Percentiles rank a stretch among this genome's conserved stretches.
Evolutionary conservation across 305 asterid genomes (phyloP).

Genomic region (Solanum hybrid): DNA sequence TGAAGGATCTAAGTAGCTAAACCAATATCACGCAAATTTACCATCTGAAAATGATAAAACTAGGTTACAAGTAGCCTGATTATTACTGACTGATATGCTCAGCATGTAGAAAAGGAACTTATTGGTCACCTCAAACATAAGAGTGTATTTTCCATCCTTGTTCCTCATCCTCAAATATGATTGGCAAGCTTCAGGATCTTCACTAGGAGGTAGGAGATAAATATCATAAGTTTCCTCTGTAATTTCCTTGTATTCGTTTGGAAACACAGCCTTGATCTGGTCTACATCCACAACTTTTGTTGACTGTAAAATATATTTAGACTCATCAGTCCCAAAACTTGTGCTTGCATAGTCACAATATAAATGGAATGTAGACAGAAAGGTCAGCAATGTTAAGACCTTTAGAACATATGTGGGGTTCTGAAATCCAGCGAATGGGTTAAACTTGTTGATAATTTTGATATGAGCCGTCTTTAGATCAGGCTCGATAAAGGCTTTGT

Average conservation of each 20-base stretch:
- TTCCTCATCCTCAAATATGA: slow-evolving; percentile 98
- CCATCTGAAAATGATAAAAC: slow-evolving; percentile 8
- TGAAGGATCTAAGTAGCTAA: background rate
- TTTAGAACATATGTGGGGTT: slow-evolving; percentile 84
- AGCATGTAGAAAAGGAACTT: background rate
- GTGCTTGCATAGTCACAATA: background rate
- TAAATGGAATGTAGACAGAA: background rate
- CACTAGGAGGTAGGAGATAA: slow-evolving; percentile 97
- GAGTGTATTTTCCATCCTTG: slow-evolving; percentile 91
- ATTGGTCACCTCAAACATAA: slow-evolving; percentile 88
- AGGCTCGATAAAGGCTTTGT: slow-evolving; percentile 97
- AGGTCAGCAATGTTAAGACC: slow-evolving; percentile 28
- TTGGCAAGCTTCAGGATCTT: slow-evolving; percentile 98
- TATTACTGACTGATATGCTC: background rate
- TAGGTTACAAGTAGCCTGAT: background rate
- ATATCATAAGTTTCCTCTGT: slow-evolving; percentile 94
- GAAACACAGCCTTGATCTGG: slow-evolving; percentile 67
- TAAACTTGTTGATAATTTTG: slow-evolving; percentile 82
- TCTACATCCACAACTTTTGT: slow-evolving; percentile 55
- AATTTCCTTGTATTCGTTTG: slow-evolving; percentile 49
- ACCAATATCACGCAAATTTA: background rate
- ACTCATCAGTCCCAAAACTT: background rate
- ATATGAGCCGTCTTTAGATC: slow-evolving; percentile 93
- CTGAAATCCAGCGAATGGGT: slow-evolving; percentile 98
- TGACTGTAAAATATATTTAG: slow-evolving; percentile 38